A percentile compares a stretch with the other conserved stretches of the same genome.
phyloP scores from a whole-genome alignment of 2,329 filamentous ascomycete genomes.

The Teratosphaeria epicoccoides region DNA sequence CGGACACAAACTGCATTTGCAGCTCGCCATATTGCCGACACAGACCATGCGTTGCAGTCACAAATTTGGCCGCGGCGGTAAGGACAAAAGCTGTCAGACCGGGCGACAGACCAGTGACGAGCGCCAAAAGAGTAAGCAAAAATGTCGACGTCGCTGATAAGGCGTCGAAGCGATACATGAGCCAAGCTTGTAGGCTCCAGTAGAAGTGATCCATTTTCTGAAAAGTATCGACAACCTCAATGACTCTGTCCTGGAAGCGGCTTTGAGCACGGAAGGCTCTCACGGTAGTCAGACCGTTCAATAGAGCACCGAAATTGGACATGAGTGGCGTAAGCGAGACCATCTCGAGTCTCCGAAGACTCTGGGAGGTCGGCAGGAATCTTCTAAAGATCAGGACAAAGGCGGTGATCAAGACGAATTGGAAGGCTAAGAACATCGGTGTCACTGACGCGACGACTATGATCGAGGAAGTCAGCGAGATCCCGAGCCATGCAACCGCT shows the following conservation, averaged over 20 bases:
- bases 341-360: slow-evolving; percentile 75
- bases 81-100: slow-evolving; percentile 78
- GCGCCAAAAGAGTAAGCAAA: slow-evolving; percentile 59
- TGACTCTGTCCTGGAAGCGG: slow-evolving; percentile 69
- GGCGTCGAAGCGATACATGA: slow-evolving; percentile 66
- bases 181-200: slow-evolving; percentile 76
- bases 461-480: slow-evolving; percentile 63
- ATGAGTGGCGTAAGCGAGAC: slow-evolving; percentile 79
- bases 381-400: slow-evolving; percentile 66
- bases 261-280: slow-evolving; percentile 69
- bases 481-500: slow-evolving; percentile 55
- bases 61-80: slow-evolving; percentile 58
- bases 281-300: slow-evolving; percentile 78
- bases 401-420: slow-evolving; percentile 52
- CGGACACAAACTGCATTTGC: slow-evolving; percentile 85
- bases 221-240: slow-evolving; percentile 74
- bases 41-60: slow-evolving; percentile 58
- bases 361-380: slow-evolving; percentile 76
- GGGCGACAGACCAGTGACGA: slow-evolving; percentile 63
- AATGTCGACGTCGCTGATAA: slow-evolving; percentile 66
- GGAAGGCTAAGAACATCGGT: slow-evolving; percentile 63
- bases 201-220: slow-evolving; percentile 96
- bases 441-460: slow-evolving; percentile 71
- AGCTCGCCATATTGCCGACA: slow-evolving; percentile 74
- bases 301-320: slow-evolving; percentile 81